Percentiles rank a stretch among this genome's conserved stretches.
phyloP scores from a whole-genome alignment of 495 filamentous ascomycete genomes.

The Aspergillus diversus region DNA sequence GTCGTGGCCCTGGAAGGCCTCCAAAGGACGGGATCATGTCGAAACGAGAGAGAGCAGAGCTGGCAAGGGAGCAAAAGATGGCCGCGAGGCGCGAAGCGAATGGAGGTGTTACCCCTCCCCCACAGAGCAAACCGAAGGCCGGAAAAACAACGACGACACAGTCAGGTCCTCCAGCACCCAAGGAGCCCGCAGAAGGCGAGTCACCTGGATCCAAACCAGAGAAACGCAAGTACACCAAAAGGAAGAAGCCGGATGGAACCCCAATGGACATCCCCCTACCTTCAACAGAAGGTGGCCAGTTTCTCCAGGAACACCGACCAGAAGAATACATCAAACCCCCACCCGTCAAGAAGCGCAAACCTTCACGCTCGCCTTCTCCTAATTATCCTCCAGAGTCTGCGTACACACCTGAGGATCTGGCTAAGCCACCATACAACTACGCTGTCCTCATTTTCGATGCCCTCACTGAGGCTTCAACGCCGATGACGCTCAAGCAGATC shows the following conservation, averaged over 20 bases:
- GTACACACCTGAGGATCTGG: slow-evolving; percentile 81
- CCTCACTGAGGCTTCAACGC: slow-evolving; percentile 68
- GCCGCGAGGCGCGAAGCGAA: slow-evolving; percentile 52
- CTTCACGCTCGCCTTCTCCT: slow-evolving; percentile 69
- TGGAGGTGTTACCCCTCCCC: slow-evolving; percentile 47
- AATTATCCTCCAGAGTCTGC: slow-evolving; percentile 72
- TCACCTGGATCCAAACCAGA: slow-evolving; percentile 62
- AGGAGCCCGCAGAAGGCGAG: slow-evolving; percentile 52
- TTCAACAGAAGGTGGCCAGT: slow-evolving; percentile 51
- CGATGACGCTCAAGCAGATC: slow-evolving; percentile 88
- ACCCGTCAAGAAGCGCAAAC: slow-evolving; percentile 58
- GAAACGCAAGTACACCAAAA: slow-evolving; percentile 79
- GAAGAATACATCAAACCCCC: slow-evolving; percentile 49
- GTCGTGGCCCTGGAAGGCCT: slow-evolving; percentile 82
- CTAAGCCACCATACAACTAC: slow-evolving; percentile 85
- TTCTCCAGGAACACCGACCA: slow-evolving; percentile 44
- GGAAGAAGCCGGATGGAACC: slow-evolving; percentile 63
- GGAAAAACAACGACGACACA: slow-evolving; percentile 45
- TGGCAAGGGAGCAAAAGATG: slow-evolving; percentile 64
- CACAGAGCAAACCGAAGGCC: slow-evolving; percentile 63
- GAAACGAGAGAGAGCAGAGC: slow-evolving; percentile 72
- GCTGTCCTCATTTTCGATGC: slow-evolving; percentile 90
- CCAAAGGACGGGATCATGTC: slow-evolving; percentile 94
- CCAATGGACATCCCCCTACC: slow-evolving; percentile 46
- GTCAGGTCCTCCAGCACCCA: slow-evolving; percentile 21